Conservation (phyloP, 139 green algal genomes). For the Chlorella sp. region DNA sequence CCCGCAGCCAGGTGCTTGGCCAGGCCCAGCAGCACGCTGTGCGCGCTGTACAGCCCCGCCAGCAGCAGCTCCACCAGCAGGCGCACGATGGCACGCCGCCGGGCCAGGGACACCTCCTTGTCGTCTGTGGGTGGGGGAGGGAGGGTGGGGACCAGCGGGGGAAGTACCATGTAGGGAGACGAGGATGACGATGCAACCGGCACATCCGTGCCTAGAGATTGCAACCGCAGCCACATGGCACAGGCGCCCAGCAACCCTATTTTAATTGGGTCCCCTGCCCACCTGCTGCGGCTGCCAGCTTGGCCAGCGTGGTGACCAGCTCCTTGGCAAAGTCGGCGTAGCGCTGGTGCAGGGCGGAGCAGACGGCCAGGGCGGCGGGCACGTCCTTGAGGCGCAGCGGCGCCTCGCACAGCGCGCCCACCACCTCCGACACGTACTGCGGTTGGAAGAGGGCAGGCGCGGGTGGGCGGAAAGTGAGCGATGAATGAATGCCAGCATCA, state of each 20-base stretch:
- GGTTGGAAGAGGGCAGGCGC: not conserved
- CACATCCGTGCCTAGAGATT: no score
- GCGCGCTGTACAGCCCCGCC: slow-evolving; percentile 69
- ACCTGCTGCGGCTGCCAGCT: slow-evolving; percentile 29
- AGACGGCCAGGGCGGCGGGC: slow-evolving; percentile 81
- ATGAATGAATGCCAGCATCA: no score
- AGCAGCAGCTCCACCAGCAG: slow-evolving; percentile 89
- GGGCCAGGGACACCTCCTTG: slow-evolving; percentile 46
- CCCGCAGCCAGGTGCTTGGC: slow-evolving; percentile 60
- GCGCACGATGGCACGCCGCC: slow-evolving; percentile 74
- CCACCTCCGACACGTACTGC: slow-evolving; percentile 95
- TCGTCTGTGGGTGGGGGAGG: slow-evolving; percentile 52
- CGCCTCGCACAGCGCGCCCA: slow-evolving; percentile 85
- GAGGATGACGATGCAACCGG: no score
- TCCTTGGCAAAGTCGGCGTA: slow-evolving; percentile 80
- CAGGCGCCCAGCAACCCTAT: no score
- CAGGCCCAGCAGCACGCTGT: slow-evolving; percentile 61
- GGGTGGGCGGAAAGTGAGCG: no score
- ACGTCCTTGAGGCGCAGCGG: slow-evolving; percentile 86
- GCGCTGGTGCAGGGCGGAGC: slow-evolving; percentile 84
- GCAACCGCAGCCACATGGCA: no score
- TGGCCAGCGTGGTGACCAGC: slow-evolving; percentile 60
- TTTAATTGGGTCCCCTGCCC: no score
- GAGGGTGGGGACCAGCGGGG: not conserved
- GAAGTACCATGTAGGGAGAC: no score